Evolutionary conservation across 768 basidiomycete species (phyloP).

Genomic region (Hericium alpestre): DNA sequence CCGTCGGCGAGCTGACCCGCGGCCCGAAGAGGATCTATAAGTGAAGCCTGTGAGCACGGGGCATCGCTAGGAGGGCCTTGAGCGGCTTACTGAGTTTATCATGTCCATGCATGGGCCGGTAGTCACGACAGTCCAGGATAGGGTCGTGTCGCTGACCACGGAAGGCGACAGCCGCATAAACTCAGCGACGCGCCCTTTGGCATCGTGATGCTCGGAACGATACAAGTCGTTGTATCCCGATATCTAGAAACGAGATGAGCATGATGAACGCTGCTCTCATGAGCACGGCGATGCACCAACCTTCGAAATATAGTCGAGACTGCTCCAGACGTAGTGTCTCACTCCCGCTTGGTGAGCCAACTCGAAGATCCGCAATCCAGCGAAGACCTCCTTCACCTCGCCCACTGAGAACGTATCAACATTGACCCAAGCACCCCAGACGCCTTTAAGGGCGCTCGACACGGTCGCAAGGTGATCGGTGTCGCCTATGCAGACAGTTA

Average conservation of each 20-base stretch:
- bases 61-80: too few relatives aligned
- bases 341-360: constrained; percentile 21
- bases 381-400: constrained; percentile 23
- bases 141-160: constrained; percentile 16
- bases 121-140: constrained; percentile 26
- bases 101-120: constrained; percentile 32
- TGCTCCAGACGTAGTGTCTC: constrained; percentile 30
- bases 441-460: neutral
- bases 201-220: constrained; percentile 27
- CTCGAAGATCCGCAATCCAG: constrained; percentile 30
- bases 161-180: constrained; percentile 25
- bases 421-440: constrained; percentile 1
- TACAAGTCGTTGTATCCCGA: constrained; percentile 17
- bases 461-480: neutral
- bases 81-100: constrained; percentile 22
- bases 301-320: constrained; percentile 27
- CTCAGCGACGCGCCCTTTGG: constrained; percentile 27
- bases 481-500: neutral
- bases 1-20: constrained; percentile 16
- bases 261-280: too few relatives aligned
- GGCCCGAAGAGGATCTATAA: constrained; percentile 13
- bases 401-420: neutral
- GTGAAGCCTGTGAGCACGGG: neutral
- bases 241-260: constrained; percentile 11
- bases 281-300: constrained; percentile 8